Percentiles rank a stretch among this genome's conserved stretches.
These are phyloP conservation scores for Senecio squalidus DNA, from an alignment of 140 eudicot species.

Conservation along the genomic window DNA sequence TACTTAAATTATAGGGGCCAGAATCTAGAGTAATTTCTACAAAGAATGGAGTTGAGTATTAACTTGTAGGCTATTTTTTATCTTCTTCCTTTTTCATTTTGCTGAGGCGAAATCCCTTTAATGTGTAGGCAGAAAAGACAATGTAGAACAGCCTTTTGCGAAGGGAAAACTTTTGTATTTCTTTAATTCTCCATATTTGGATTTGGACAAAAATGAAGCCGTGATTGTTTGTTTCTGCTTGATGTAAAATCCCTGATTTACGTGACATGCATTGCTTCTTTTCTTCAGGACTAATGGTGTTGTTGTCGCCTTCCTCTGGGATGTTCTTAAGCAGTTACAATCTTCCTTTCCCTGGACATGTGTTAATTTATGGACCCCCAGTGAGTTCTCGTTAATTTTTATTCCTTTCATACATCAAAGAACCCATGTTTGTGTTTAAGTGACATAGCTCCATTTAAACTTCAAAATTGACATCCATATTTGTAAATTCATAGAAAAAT, in stretches of 20 bases:
- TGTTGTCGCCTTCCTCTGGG: constrained; percentile 67
- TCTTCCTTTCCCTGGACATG: constrained; percentile 93
- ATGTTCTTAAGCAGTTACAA: constrained; percentile 48
- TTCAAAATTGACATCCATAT: neutral
- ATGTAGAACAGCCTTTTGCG: neutral
- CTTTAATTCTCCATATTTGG: neutral
- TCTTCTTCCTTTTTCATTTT: neutral
- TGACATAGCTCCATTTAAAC: neutral
- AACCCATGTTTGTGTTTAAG: neutral
- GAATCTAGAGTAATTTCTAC: no score
- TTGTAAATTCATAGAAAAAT: neutral
- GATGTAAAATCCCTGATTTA: neutral
- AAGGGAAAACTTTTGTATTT: neutral
- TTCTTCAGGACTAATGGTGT: constrained; percentile 62
- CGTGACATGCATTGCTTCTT: constrained; percentile 14
- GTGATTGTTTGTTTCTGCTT: neutral
- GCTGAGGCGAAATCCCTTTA: neutral
- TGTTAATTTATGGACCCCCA: constrained; percentile 90
- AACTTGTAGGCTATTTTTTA: neutral
- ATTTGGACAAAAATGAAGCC: neutral
- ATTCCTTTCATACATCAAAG: neutral
- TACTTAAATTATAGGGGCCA: no score
- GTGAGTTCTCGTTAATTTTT: constrained; percentile 43
- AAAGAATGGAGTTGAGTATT: no score
- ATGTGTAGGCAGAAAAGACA: constrained; percentile 1